Base-by-base conservation (phyloP, 2,329 filamentous ascomycete genomes). In the Neocatenulostroma microsporum region DNA sequence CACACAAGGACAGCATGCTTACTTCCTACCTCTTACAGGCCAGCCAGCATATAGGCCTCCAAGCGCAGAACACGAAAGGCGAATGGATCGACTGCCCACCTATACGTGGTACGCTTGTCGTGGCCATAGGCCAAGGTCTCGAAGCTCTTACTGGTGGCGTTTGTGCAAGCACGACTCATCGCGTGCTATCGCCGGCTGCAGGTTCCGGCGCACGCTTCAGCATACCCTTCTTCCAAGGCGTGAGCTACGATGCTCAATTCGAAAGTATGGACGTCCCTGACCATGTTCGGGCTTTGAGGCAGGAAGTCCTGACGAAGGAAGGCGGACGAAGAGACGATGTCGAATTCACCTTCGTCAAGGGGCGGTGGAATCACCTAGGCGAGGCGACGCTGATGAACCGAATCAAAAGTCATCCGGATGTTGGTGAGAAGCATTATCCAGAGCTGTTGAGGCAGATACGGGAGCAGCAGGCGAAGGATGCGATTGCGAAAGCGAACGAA, bases 191-290 rank as follows among this genome's bases (percentile, higher is more conserved):
- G 20, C 85, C 85, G 0, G 55, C 66, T 1, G 74, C 76, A 6
- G 84, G 83, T 10, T 66, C 73, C 8, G 86, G 84, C 3, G 70
- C 85, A 21, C 70, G 86, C 37, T 89, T 79, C 65, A 84, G 78
- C 6, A 81, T 93, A 31, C 86, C 86, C 0, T 93, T 94, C 63
- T 93, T 93, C 66, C 86, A 91, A 58, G 86, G 86, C 15, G 83
- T 93, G 41, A 78, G 78, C 51, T 78, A 84, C 39, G 83, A 87
- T 57, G 78, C 84, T 3, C 74, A 75, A 13, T 93, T 93, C 56
- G 84, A 86, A 54, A 80, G 82, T 49, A 77, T 91, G 62, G 81
- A 74, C 42, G 69, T 77, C 9, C 82, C 84, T 0, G 73, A 74
- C 19, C 69, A 70, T 10, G 76, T 88, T 12, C 67, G 70, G 49